A percentile compares a stretch with the other conserved stretches of the same genome.
These are phyloP conservation scores for Diaporthe humulicola DNA, from an alignment of 2,329 filamentous ascomycete species.

Conservation along the genomic window DNA sequence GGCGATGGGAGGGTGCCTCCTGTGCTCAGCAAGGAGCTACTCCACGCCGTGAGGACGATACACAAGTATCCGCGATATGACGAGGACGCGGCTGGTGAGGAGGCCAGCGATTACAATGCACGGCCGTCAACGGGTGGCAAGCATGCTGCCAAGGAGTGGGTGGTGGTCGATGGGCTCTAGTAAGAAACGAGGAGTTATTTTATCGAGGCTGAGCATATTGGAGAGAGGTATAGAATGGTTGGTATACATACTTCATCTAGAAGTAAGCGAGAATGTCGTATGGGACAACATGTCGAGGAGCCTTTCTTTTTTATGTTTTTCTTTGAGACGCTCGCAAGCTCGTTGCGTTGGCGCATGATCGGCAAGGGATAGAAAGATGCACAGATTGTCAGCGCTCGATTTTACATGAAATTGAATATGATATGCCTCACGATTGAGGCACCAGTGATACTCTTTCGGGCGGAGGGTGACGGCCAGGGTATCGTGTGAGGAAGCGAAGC, in stretches of 20 bases:
- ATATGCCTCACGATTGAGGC: background rate
- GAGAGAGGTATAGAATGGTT: background rate
- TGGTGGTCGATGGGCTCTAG: background rate
- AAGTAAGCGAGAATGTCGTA: background rate
- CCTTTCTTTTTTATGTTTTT: background rate
- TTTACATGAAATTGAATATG: too few relatives aligned
- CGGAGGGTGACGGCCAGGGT: background rate
- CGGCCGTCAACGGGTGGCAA: background rate
- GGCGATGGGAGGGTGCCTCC: constrained; percentile 63
- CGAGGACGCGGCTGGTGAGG: constrained; percentile 24
- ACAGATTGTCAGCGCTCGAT: too few relatives aligned
- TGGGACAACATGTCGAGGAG: background rate
- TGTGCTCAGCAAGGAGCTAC: constrained; percentile 55
- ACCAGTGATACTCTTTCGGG: background rate
- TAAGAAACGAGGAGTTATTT: too few relatives aligned
- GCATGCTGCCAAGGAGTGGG: background rate
- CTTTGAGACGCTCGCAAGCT: background rate
- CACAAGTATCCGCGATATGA: constrained; percentile 60
- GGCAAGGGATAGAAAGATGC: background rate
- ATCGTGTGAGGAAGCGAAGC: background rate
- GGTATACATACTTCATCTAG: background rate
- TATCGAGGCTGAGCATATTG: background rate
- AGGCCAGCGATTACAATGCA: background rate
- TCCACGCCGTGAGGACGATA: constrained; percentile 63
- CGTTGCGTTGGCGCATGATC: background rate